Evolutionary conservation across 1,139 yeast genomes (phyloP).

Genomic region (Nakaseomyces glabratus): DNA sequence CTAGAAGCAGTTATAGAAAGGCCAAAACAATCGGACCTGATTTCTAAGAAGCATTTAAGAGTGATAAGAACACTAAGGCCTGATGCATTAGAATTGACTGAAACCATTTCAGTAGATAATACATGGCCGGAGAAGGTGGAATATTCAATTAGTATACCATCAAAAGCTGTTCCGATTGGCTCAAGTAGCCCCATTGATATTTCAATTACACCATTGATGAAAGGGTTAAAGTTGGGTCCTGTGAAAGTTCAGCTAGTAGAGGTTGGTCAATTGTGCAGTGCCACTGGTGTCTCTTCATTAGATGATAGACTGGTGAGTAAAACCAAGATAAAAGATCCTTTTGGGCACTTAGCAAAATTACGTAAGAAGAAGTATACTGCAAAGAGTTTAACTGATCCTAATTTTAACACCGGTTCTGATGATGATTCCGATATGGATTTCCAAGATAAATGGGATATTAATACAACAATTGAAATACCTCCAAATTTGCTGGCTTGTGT

Average conservation of each 20-base stretch:
- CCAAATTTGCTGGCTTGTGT: constrained; percentile 66
- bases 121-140: constrained; percentile 95
- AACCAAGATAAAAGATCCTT: constrained; percentile 37
- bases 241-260: constrained; percentile 62
- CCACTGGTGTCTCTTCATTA: constrained; percentile 38
- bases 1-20: constrained; percentile 76
- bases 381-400: constrained; percentile 6
- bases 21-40: constrained; percentile 61
- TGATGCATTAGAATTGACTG: constrained; percentile 80
- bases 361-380: constrained; percentile 4
- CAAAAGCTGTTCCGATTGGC: constrained; percentile 87
- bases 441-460: constrained; percentile 72
- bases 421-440: constrained; percentile 16
- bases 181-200: constrained; percentile 63
- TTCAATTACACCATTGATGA: constrained; percentile 66
- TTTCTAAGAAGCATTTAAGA: constrained; percentile 65
- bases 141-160: constrained; percentile 76
- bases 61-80: constrained; percentile 84
- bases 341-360: constrained; percentile 19
- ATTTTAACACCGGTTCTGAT: constrained; percentile 1
- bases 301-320: constrained; percentile 47
- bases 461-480: constrained; percentile 54
- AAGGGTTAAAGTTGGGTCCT: constrained; percentile 71
- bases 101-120: constrained; percentile 89
- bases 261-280: constrained; percentile 53